These are phyloP conservation scores for Zasmidium cellare DNA, from an alignment of 2,329 filamentous ascomycete genomes.

Conservation along the genomic window DNA sequence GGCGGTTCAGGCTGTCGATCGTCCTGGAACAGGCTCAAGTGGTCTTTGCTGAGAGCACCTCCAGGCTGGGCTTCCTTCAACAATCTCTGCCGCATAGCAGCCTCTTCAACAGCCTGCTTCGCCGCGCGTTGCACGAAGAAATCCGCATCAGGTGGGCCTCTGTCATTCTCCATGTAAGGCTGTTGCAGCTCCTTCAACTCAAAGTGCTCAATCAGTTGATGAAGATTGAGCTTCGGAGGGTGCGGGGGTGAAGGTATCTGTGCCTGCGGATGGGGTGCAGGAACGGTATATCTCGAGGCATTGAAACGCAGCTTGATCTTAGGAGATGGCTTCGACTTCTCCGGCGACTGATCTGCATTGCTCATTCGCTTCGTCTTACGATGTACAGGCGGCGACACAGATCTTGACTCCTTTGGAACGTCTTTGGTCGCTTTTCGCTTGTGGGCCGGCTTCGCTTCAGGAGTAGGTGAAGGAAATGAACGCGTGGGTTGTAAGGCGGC, in stretches of 20 bases:
- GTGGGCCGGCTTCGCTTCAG: conserved; percentile 7
- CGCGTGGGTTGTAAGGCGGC: conserved; percentile 29
- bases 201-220: conserved; percentile 34
- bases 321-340: conserved; percentile 25
- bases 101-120: conserved; percentile 30
- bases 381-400: conserved; percentile 18
- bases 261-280: conserved; percentile 34
- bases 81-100: conserved; percentile 49
- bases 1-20: conserved; percentile 67
- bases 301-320: conserved; percentile 32
- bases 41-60: conserved; percentile 69
- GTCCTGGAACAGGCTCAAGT: conserved; percentile 45
- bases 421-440: conserved; percentile 26
- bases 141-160: conserved; percentile 29
- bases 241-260: conserved; percentile 25
- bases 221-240: conserved; percentile 31
- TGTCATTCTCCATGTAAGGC: conserved; percentile 33
- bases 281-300: conserved; percentile 19
- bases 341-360: conserved; percentile 21
- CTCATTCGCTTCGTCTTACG: conserved; percentile 23
- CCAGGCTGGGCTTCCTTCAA: conserved; percentile 73
- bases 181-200: conserved; percentile 37
- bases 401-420: conserved; percentile 7
- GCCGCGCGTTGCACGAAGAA: conserved; percentile 25
- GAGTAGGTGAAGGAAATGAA: conserved; percentile 22